Conservation (phyloP, 108 stramenopile species). For the Mediolabrus comicus region DNA sequence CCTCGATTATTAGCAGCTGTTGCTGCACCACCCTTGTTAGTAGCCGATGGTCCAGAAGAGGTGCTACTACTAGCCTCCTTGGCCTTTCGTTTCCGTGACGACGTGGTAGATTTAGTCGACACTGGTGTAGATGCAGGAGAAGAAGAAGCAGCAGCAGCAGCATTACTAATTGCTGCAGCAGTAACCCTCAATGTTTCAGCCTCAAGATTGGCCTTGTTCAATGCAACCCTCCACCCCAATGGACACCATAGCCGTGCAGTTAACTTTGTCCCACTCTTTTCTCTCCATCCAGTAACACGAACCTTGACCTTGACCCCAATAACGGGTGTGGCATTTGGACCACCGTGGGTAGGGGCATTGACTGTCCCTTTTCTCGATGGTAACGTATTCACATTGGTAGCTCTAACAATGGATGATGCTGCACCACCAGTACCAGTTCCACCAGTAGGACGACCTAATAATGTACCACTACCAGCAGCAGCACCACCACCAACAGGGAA, state of each 20-base stretch:
- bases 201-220: not conserved
- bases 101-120: not conserved
- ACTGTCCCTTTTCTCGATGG: not conserved
- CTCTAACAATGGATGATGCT: no score
- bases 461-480: not conserved
- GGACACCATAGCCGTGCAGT: slow-evolving; percentile 14
- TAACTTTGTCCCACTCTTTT: slow-evolving; percentile 21
- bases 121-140: not conserved
- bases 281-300: slow-evolving; percentile 21
- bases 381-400: not conserved
- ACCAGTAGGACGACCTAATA: not conserved
- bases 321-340: not conserved
- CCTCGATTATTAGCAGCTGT: no score
- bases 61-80: not conserved
- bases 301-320: slow-evolving; percentile 29
- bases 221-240: slow-evolving; percentile 11
- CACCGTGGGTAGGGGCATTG: slow-evolving; percentile 3
- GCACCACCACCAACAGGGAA: not conserved
- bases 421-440: no score
- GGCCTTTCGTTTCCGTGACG: not conserved
- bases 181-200: not conserved
- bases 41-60: not conserved
- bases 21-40: not conserved
- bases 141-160: not conserved
- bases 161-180: not conserved